These are phyloP conservation scores for Penicillium malachiteum DNA, from an alignment of 495 filamentous ascomycete genomes.

Conservation along the genomic window DNA sequence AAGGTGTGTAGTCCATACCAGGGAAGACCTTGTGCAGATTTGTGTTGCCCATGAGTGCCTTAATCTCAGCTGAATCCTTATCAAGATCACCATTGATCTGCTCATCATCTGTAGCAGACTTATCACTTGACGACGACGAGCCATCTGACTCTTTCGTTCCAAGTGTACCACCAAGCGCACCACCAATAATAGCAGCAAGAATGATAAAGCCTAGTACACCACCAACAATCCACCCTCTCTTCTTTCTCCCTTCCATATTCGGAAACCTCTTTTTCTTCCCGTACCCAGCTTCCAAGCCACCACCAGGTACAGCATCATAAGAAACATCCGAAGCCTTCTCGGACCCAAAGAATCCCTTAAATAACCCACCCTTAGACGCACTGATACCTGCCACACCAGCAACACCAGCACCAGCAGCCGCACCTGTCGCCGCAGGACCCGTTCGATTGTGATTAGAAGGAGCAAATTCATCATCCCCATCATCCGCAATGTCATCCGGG, in stretches of 20 bases:
- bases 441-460: slow-evolving; percentile 34
- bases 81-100: slow-evolving; percentile 66
- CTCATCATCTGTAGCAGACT: slow-evolving; percentile 25
- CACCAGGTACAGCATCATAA: slow-evolving; percentile 56
- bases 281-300: slow-evolving; percentile 12
- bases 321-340: slow-evolving; percentile 39
- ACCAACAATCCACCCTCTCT: slow-evolving; percentile 67
- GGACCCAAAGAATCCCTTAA: slow-evolving; percentile 38
- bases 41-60: slow-evolving; percentile 73
- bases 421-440: slow-evolving; percentile 47
- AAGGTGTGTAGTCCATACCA: slow-evolving; percentile 94
- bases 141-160: slow-evolving; percentile 40
- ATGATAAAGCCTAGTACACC: slow-evolving; percentile 60
- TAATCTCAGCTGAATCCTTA: slow-evolving; percentile 75
- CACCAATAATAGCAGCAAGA: slow-evolving; percentile 72
- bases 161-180: slow-evolving; percentile 72
- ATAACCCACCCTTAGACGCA: slow-evolving; percentile 53
- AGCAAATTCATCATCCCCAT: slow-evolving; percentile 76
- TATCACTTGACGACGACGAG: slow-evolving; percentile 6
- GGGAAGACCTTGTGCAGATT: slow-evolving; percentile 91
- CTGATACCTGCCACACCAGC: slow-evolving; percentile 39
- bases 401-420: slow-evolving; percentile 1
- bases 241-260: slow-evolving; percentile 58
- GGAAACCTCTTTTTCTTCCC: slow-evolving; percentile 41
- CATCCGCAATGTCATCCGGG: slow-evolving; percentile 77